Conservation (phyloP, 2,329 filamentous ascomycete genomes). For the Stylonectria norvegica region DNA sequence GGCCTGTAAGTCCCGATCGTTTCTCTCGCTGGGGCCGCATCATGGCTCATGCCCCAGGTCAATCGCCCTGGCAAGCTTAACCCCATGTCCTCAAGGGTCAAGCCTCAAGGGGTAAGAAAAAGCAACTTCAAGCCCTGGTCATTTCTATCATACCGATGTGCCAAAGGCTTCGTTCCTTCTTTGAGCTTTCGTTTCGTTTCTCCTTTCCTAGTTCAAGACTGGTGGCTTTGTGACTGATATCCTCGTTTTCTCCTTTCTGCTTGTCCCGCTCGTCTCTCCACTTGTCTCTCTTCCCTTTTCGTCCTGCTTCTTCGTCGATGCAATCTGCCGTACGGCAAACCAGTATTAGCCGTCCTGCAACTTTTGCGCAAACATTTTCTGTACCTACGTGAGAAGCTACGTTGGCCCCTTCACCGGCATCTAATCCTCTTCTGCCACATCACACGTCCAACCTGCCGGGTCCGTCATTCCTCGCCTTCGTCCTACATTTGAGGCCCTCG, state of each 20-base stretch:
- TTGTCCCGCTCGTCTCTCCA: constrained; percentile 1
- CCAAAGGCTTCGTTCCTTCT: constrained; percentile 25
- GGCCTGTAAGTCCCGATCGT: background rate
- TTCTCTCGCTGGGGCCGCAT: constrained; percentile 1
- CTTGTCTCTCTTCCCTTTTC: constrained; percentile 6
- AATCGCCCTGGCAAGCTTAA: constrained; percentile 14
- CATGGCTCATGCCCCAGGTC: constrained; percentile 1
- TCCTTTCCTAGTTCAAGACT: constrained; percentile 19
- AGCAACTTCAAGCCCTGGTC: constrained; percentile 22
- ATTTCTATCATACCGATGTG: constrained; percentile 22
- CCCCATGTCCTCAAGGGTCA: constrained; percentile 15
- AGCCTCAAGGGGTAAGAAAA: constrained; percentile 23
- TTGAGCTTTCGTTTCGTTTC: constrained; percentile 21
- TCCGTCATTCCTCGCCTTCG: constrained; percentile 18
- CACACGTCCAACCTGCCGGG: constrained; percentile 19
- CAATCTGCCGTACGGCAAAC: constrained; percentile 9
- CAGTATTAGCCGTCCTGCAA: constrained; percentile 11
- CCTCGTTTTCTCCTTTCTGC: constrained; percentile 4
- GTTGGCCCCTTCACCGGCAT: constrained; percentile 18
- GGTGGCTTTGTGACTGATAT: constrained; percentile 20
- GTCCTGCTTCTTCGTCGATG: constrained; percentile 2
- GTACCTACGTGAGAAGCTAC: constrained; percentile 16
- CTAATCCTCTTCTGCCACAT: constrained; percentile 30
- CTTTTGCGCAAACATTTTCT: constrained; percentile 16
- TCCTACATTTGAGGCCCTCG: constrained; percentile 20